Conservation (phyloP, 345 rosid genomes). For the Cardiospermum halicacabum region DNA sequence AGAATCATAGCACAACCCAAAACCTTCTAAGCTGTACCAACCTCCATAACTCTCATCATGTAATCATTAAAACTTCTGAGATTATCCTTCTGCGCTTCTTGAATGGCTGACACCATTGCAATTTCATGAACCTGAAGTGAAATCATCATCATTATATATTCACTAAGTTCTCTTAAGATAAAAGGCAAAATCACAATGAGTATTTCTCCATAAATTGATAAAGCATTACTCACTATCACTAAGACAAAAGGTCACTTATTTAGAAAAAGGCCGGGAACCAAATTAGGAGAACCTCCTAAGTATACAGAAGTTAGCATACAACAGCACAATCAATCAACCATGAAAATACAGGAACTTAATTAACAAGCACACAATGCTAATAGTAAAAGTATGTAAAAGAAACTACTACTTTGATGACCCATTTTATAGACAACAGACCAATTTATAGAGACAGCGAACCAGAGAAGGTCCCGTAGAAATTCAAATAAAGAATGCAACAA, state of each 20-base stretch:
- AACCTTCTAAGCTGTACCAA: slow-evolving; percentile 26
- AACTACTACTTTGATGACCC: neutral
- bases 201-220: neutral
- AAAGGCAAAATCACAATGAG: neutral
- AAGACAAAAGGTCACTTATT: neutral
- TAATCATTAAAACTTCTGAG: slow-evolving; percentile 86
- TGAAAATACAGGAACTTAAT: neutral
- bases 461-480: neutral
- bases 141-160: slow-evolving; percentile 11
- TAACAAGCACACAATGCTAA: neutral
- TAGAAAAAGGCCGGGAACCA: slow-evolving; percentile 4
- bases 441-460: neutral
- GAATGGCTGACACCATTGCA: slow-evolving; percentile 96
- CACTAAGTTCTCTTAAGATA: neutral
- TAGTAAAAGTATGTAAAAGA: neutral
- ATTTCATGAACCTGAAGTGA: slow-evolving; percentile 82
- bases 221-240: neutral
- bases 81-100: slow-evolving; percentile 95
- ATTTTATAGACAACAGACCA: neutral
- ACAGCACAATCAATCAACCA: neutral
- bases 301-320: neutral
- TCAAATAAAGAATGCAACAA: neutral
- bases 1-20: neutral
- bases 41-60: slow-evolving; percentile 96
- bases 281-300: neutral